These are phyloP conservation scores for Prunus persica DNA, from an alignment of 306 rosid species.

Conservation along the genomic window Prunus_persica_NCBIv2 NC_034014.1:29671501-29672000, in stretches of 20 bases:
- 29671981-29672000: slow-evolving; percentile 72
- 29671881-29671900: too few relatives aligned
- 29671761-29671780: slow-evolving; percentile 20
- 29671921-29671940: too few relatives aligned
- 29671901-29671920: too few relatives aligned
- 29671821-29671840: slow-evolving; percentile 57
- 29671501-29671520: not conserved
- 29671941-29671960: too few relatives aligned
- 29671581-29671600: slow-evolving; percentile 79
- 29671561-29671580: slow-evolving; percentile 70
- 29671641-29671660: slow-evolving; percentile 75
- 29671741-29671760: slow-evolving; percentile 17
- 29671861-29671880: too few relatives aligned
- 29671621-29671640: slow-evolving; percentile 97
- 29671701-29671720: slow-evolving; percentile 19
- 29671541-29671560: slow-evolving; percentile 98
- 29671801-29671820: not conserved
- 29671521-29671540: slow-evolving; percentile 57
- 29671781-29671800: slow-evolving; percentile 85
- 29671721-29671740: slow-evolving; percentile 8
- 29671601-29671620: slow-evolving; percentile 92
- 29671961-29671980: too few relatives aligned
- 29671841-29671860: too few relatives aligned
- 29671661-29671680: slow-evolving; percentile 93
- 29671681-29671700: slow-evolving; percentile 74